Conservation (phyloP, 441 rosid genomes). For the Mallotus japonicus region DNA sequence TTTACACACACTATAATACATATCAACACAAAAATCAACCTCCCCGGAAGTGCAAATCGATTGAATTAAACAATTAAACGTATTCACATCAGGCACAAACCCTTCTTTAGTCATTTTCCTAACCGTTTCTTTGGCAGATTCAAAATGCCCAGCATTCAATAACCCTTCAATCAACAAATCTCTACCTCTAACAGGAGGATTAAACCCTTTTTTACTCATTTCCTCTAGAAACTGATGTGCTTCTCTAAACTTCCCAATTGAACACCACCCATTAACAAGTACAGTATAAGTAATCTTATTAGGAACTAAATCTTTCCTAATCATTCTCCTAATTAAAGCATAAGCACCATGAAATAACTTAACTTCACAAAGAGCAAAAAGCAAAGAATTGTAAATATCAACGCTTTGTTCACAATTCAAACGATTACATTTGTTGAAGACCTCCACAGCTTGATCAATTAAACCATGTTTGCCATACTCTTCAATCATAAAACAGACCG, state of each 20-base stretch:
- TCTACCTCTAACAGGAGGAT: conserved; percentile 82
- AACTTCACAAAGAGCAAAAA: conserved; percentile 73
- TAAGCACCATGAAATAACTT: conserved; percentile 85
- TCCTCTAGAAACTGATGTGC: conserved; percentile 76
- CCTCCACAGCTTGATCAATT: conserved; percentile 76
- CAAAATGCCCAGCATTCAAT: conserved; percentile 69
- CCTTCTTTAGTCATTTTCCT: conserved; percentile 72
- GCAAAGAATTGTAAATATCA: conserved; percentile 58
- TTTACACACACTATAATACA: conserved; percentile 61
- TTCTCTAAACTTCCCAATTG: conserved; percentile 72
- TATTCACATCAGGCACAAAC: conserved; percentile 53
- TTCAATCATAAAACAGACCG: conserved; percentile 68
- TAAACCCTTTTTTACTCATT: conserved; percentile 79
- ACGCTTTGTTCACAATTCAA: conserved; percentile 56
- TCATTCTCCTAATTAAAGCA: conserved; percentile 77
- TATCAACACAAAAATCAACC: conserved; percentile 62
- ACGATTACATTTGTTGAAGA: conserved; percentile 58
- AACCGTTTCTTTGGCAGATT: conserved; percentile 78
- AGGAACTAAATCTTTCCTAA: conserved; percentile 59
- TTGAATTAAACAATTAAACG: conserved; percentile 64
- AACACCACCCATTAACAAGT: conserved; percentile 82
- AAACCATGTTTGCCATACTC: conserved; percentile 71
- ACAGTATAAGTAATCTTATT: conserved; percentile 62
- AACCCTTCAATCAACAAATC: conserved; percentile 83
- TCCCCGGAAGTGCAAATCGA: conserved; percentile 63